phyloP scores from a whole-genome alignment of 768 basidiomycete genomes.

The Megacollybia marginata region DNA sequence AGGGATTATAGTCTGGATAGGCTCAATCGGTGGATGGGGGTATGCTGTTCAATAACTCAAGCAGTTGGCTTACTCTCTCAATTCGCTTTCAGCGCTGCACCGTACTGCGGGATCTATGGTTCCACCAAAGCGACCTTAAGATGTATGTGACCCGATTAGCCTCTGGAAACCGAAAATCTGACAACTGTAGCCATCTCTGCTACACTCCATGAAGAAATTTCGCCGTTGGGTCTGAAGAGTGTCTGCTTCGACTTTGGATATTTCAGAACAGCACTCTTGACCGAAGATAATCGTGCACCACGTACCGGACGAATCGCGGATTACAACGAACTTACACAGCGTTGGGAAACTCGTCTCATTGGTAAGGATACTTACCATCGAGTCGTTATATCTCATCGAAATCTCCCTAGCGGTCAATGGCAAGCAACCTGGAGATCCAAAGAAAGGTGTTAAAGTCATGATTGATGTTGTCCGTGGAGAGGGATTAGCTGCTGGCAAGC shows the following conservation, averaged over 20 bases:
- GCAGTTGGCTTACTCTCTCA: too few relatives aligned
- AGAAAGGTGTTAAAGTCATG: slow-evolving; percentile 25
- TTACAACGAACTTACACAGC: slow-evolving; percentile 17
- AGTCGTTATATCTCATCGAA: slow-evolving; percentile 9
- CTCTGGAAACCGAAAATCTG: too few relatives aligned
- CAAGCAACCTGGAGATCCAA: slow-evolving; percentile 29
- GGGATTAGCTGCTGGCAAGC: slow-evolving; percentile 21
- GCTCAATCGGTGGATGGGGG: slow-evolving; percentile 37
- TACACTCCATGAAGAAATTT: too few relatives aligned
- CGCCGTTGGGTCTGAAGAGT: too few relatives aligned
- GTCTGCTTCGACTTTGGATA: slow-evolving; percentile 32
- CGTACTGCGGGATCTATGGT: slow-evolving; percentile 23
- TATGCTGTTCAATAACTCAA: slow-evolving; percentile 3
- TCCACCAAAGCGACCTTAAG: slow-evolving; percentile 32
- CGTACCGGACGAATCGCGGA: slow-evolving; percentile 24
- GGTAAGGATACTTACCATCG: slow-evolving; percentile 19
- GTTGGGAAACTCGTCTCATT: slow-evolving; percentile 4
- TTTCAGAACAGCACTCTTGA: slow-evolving; percentile 29
- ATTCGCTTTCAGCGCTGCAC: too few relatives aligned
- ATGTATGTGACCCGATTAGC: neutral
- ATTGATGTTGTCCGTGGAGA: slow-evolving; percentile 25
- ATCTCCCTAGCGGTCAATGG: slow-evolving; percentile 20
- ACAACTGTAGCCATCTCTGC: too few relatives aligned
- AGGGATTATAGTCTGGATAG: slow-evolving; percentile 36
- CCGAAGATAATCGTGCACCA: slow-evolving; percentile 17